These are phyloP conservation scores for Exobasidium cylindrosporum DNA, from an alignment of 1,284 basidiomycete genomes.

Conservation along the genomic window DNA sequence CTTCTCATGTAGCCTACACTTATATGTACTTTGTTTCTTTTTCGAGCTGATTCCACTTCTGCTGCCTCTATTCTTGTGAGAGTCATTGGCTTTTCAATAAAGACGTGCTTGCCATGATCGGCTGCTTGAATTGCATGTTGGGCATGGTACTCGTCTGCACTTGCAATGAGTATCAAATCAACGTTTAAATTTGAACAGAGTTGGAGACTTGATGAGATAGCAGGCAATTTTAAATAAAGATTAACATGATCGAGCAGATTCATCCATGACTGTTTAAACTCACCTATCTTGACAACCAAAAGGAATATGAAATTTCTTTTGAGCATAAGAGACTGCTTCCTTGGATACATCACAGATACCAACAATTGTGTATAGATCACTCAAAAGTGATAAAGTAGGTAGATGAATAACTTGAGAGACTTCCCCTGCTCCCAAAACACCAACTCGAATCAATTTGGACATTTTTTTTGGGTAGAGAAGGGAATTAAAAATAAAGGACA, in stretches of 20 bases:
- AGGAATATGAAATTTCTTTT: conserved; percentile 49
- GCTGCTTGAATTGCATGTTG: conserved; percentile 30
- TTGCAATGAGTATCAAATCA: conserved; percentile 44
- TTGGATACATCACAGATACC: conserved; percentile 55
- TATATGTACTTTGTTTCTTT: conserved; percentile 34
- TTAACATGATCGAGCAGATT: conserved; percentile 21
- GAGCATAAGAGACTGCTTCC: conserved; percentile 41
- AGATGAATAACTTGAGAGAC: conserved; percentile 50
- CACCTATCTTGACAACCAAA: conserved; percentile 7
- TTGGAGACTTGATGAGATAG: conserved; percentile 44
- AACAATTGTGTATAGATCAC: conserved; percentile 37
- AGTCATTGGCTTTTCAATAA: conserved; percentile 44
- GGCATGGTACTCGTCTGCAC: conserved; percentile 35
- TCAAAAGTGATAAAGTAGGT: conserved; percentile 43
- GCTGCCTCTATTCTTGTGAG: conserved; percentile 29
- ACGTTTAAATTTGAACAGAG: conserved; percentile 30
- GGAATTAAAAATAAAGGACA: no score
- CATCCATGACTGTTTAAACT: not conserved
- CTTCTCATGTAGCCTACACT: conserved; percentile 58
- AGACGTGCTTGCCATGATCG: conserved; percentile 31
- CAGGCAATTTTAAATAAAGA: no score
- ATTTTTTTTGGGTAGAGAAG: no score
- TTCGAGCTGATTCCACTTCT: conserved; percentile 22
- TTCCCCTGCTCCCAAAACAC: conserved; percentile 26
- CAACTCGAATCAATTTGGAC: conserved; percentile 1